phyloP scores from a whole-genome alignment of 805 yeast genomes.

The Jamesozyma hellenica region DNA sequence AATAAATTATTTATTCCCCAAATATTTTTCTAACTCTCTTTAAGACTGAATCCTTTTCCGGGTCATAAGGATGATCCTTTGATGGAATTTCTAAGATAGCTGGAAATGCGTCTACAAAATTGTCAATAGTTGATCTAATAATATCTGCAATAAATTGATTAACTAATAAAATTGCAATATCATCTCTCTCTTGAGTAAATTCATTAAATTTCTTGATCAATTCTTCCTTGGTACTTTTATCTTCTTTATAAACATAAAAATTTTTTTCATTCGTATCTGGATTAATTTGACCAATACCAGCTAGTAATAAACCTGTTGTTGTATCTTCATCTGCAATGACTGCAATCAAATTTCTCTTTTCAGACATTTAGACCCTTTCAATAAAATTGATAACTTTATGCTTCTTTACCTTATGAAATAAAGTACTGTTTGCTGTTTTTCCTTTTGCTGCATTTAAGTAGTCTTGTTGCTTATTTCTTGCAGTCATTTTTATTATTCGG shows the following conservation, averaged over 20 bases:
- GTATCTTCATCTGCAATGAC: constrained; percentile 98
- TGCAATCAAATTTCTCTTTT: constrained; percentile 74
- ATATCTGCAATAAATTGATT: constrained; percentile 92
- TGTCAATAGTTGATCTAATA: constrained; percentile 73
- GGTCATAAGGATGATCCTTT: constrained; percentile 97
- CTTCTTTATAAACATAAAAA: constrained; percentile 68
- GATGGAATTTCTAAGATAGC: constrained; percentile 95
- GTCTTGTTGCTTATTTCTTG: neutral
- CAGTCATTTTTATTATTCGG: neutral
- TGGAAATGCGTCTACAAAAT: constrained; percentile 84
- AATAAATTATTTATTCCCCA: constrained; percentile 53
- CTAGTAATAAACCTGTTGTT: constrained; percentile 87
- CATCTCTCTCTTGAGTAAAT: constrained; percentile 68
- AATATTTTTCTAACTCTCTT: constrained; percentile 89
- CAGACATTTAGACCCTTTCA: constrained; percentile 19
- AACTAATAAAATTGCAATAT: constrained; percentile 84
- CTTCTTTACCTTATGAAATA: too few species aligned
- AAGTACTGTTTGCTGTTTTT: too few species aligned
- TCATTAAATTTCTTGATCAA: constrained; percentile 64
- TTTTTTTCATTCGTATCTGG: constrained; percentile 48
- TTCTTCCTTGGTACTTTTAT: constrained; percentile 67
- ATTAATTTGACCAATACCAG: constrained; percentile 84
- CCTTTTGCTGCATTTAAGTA: neutral
- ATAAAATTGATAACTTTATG: too few species aligned
- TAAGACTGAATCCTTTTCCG: constrained; percentile 92